Percentiles rank a stretch among this genome's conserved stretches.
phyloP scores from a whole-genome alignment of 768 basidiomycete genomes.

The Termitomyces sp. region DNA sequence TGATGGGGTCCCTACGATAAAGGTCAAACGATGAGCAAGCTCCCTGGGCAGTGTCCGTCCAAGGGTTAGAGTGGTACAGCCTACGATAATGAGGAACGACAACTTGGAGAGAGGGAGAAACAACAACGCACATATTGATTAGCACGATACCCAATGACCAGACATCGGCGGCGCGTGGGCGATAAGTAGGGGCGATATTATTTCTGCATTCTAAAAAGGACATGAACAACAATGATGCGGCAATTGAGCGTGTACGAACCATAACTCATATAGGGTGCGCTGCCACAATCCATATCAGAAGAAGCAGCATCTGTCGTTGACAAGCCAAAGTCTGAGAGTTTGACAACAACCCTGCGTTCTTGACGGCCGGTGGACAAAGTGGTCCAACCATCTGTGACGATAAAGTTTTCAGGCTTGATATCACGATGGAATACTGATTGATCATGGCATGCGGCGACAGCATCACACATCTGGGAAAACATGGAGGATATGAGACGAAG shows the following conservation, averaged over 20 bases:
- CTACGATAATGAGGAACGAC: constrained; percentile 26
- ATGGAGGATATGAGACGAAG: constrained; percentile 92
- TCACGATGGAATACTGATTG: constrained; percentile 92
- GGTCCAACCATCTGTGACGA: constrained; percentile 78
- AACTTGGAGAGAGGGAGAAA: constrained; percentile 10
- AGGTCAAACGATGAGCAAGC: constrained; percentile 76
- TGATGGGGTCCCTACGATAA: constrained; percentile 72
- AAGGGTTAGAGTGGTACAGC: constrained; percentile 98
- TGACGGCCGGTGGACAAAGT: constrained; percentile 47
- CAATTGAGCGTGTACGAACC: constrained; percentile 42
- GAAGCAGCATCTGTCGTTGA: constrained; percentile 86
- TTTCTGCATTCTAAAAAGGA: constrained; percentile 82
- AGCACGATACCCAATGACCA: constrained; percentile 99
- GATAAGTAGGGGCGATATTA: constrained; percentile 92
- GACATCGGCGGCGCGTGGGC: constrained; percentile 92
- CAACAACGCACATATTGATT: constrained; percentile 83
- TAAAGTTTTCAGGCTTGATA: constrained; percentile 99
- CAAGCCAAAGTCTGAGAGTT: constrained; percentile 94
- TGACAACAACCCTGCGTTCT: constrained; percentile 90
- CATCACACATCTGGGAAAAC: constrained; percentile 99
- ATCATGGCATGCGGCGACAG: constrained; percentile 90
- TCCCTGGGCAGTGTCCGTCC: constrained; percentile 89
- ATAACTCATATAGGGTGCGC: constrained; percentile 98
- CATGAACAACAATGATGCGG: constrained; percentile 10
- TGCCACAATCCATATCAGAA: constrained; percentile 97